phyloP scores from a whole-genome alignment of 768 basidiomycete genomes.

The Pleurotus eryngii region DNA sequence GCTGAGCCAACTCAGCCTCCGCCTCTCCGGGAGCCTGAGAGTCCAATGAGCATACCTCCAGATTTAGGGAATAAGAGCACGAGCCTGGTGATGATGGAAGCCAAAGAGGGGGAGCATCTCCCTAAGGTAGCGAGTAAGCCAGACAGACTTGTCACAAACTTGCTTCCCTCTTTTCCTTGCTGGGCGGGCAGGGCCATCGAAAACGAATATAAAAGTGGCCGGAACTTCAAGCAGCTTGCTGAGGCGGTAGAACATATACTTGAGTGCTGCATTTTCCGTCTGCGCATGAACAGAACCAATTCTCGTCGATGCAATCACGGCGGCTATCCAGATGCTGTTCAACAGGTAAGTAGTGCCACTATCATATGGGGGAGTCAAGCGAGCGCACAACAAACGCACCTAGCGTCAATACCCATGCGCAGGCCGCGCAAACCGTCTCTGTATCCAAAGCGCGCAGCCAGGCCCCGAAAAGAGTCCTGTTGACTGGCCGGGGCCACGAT shows the following conservation, averaged over 20 bases:
- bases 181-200: constrained; percentile 86
- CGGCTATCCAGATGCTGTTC: too few species aligned
- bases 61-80: constrained; percentile 13
- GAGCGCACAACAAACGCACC: neutral
- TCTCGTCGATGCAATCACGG: too few species aligned
- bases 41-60: constrained; percentile 1
- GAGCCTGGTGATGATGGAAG: constrained; percentile 38
- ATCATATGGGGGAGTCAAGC: too few species aligned
- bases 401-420: constrained; percentile 37
- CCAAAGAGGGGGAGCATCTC: constrained; percentile 60
- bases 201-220: constrained; percentile 86
- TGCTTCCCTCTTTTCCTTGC: constrained; percentile 79
- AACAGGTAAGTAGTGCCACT: too few species aligned
- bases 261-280: too few species aligned
- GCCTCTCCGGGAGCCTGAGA: constrained; percentile 87
- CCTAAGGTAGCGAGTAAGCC: constrained; percentile 73
- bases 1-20: constrained; percentile 87
- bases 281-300: too few species aligned
- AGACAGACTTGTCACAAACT: constrained; percentile 56
- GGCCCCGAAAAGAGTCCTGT: constrained; percentile 27
- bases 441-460: constrained; percentile 31
- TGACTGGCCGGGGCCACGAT: constrained; percentile 29
- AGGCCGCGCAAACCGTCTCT: constrained; percentile 24
- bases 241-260: constrained; percentile 69
- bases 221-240: constrained; percentile 73